Evolutionary conservation across 2,329 filamentous ascomycete species (phyloP).

Genomic region (Plectosphaerella sp.): DNA sequence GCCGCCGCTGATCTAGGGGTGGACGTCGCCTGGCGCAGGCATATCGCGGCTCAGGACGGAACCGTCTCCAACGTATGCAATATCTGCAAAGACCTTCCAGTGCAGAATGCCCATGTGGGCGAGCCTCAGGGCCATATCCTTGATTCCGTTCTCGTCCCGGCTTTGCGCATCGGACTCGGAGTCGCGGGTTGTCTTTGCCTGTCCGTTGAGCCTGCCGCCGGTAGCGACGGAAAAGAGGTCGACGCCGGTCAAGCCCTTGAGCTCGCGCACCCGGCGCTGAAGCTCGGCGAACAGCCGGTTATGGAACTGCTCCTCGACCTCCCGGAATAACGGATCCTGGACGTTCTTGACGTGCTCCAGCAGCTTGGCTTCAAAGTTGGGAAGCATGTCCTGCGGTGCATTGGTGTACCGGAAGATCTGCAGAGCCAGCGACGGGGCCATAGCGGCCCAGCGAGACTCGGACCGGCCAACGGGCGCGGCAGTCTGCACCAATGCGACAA

Average conservation of each 20-base stretch:
- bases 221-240: conserved; percentile 52
- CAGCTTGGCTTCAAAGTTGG: conserved; percentile 45
- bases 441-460: conserved; percentile 44
- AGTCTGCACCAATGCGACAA: conserved; percentile 51
- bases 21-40: neutral
- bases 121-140: conserved; percentile 70
- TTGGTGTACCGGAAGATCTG: conserved; percentile 56
- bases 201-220: conserved; percentile 38
- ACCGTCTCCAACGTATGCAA: conserved; percentile 55
- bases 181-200: conserved; percentile 24
- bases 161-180: conserved; percentile 29
- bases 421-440: conserved; percentile 49
- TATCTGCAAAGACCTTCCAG: conserved; percentile 80
- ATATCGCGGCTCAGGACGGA: neutral
- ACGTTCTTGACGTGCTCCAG: conserved; percentile 37
- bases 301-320: conserved; percentile 46
- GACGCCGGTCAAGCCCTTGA: conserved; percentile 47
- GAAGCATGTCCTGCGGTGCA: conserved; percentile 42
- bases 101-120: conserved; percentile 82
- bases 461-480: conserved; percentile 36
- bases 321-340: conserved; percentile 38
- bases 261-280: conserved; percentile 45
- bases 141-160: conserved; percentile 50
- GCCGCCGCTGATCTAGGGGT: neutral
- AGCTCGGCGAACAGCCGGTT: conserved; percentile 44